These are phyloP conservation scores for Cunninghamia lanceolata DNA, from an alignment of 75 land plant genomes.

Conservation along the genomic window DNA sequence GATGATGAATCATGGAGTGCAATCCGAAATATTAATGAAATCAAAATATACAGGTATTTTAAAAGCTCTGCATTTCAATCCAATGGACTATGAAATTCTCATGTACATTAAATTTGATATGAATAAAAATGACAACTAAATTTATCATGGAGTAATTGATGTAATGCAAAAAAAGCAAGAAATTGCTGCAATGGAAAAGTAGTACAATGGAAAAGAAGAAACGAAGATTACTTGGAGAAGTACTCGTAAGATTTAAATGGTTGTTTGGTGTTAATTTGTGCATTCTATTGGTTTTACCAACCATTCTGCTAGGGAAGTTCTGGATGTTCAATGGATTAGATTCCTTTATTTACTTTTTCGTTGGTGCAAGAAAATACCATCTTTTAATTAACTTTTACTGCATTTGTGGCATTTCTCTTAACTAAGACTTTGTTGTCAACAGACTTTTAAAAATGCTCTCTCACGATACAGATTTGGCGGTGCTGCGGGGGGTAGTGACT, in stretches of 20 bases:
- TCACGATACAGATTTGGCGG: slow-evolving; percentile 92
- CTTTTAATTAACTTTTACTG: neutral
- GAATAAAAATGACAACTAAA: too few relatives aligned
- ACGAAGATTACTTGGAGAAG: neutral
- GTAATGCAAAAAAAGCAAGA: neutral
- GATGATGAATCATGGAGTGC: too few relatives aligned
- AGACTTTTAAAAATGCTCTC: slow-evolving; percentile 96
- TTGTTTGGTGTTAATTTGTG: neutral
- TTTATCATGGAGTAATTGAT: neutral
- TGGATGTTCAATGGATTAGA: neutral
- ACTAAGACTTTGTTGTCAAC: slow-evolving; percentile 9
- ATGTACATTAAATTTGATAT: too few relatives aligned
- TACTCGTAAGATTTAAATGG: neutral
- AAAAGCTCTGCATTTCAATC: too few relatives aligned
- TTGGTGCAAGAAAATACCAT: neutral
- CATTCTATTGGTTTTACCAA: neutral
- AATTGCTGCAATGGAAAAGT: neutral
- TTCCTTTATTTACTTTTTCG: neutral
- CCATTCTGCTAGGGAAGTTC: neutral
- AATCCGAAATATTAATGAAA: too few relatives aligned
- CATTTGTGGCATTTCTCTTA: neutral
- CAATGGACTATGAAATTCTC: too few relatives aligned
- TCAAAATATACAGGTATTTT: too few relatives aligned
- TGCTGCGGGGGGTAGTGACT: slow-evolving; percentile 97
- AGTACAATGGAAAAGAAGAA: neutral